phyloP scores from a whole-genome alignment of 2,329 filamentous ascomycete genomes.

The Helotiales sp. region DNA sequence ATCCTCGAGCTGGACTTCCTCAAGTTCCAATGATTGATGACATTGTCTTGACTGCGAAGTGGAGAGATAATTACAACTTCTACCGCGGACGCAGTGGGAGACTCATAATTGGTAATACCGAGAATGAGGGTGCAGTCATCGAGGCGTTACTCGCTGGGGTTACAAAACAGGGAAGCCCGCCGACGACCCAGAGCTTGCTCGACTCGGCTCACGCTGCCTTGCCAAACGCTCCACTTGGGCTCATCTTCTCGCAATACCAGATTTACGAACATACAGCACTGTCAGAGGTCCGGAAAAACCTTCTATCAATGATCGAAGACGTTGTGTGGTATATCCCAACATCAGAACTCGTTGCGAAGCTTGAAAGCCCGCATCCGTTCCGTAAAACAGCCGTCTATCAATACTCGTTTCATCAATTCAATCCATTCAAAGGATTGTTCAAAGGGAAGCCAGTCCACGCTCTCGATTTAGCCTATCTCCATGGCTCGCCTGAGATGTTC shows the following conservation, averaged over 20 bases:
- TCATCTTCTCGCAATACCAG: not conserved
- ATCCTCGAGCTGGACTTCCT: constrained; percentile 8
- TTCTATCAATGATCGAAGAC: constrained; percentile 12
- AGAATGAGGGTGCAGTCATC: constrained; percentile 10
- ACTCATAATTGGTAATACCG: constrained; percentile 19
- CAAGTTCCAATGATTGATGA: constrained; percentile 15
- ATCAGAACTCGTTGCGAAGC: not conserved
- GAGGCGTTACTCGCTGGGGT: not conserved
- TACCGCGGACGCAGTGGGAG: not conserved
- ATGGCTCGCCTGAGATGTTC: constrained; percentile 20
- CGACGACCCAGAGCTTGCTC: not conserved
- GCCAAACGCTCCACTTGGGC: not conserved
- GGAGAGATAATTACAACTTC: constrained; percentile 12
- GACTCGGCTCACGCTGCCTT: not conserved
- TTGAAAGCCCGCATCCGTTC: not conserved
- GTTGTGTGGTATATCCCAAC: constrained; percentile 5
- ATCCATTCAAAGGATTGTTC: constrained; percentile 9
- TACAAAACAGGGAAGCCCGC: not conserved
- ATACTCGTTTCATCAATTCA: constrained; percentile 19
- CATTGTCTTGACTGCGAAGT: constrained; percentile 11
- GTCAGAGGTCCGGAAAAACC: not conserved
- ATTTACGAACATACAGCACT: not conserved
- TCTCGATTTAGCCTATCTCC: constrained; percentile 22
- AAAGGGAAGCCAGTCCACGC: not conserved
- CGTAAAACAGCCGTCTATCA: not conserved